Percentiles rank a stretch among this genome's conserved stretches.
These are phyloP conservation scores for Globisporangium barbulae DNA, from an alignment of 352 stramenopile genomes.

Conservation along the genomic window DNA sequence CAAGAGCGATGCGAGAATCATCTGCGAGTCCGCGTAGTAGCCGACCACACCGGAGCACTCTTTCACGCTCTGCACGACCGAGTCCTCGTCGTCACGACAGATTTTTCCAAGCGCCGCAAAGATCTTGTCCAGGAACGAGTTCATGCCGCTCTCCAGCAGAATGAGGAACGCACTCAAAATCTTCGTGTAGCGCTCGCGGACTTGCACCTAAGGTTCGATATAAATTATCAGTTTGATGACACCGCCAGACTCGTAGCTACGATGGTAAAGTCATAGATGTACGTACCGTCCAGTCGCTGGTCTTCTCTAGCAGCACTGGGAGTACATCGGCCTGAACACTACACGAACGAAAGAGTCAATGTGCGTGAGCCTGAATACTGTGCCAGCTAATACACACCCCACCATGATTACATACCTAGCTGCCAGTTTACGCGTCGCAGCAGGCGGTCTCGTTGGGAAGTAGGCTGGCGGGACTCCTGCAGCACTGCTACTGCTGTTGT, in stretches of 20 bases:
- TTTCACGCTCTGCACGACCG: conserved; percentile 59
- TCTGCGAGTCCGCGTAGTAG: conserved; percentile 65
- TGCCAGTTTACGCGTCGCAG: conserved; percentile 47
- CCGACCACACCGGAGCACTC: conserved; percentile 61
- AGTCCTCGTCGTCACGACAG: conserved; percentile 71
- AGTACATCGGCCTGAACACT: conserved; percentile 51
- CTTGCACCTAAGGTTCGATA: conserved; percentile 41
- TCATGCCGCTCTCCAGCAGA: conserved; percentile 64
- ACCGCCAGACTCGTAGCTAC: background rate
- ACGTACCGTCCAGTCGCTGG: conserved; percentile 67
- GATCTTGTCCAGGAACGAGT: conserved; percentile 68
- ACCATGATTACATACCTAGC: conserved; percentile 15
- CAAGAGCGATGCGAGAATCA: conserved; percentile 70
- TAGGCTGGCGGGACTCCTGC: conserved; percentile 31
- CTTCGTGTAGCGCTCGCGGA: conserved; percentile 66
- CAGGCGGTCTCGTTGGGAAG: conserved; percentile 45
- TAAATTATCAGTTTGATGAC: background rate
- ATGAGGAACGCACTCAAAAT: conserved; percentile 68
- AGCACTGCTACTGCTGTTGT: background rate
- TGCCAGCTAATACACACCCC: background rate
- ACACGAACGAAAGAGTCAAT: background rate
- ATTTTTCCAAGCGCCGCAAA: conserved; percentile 69
- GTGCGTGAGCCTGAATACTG: background rate
- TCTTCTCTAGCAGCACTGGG: conserved; percentile 62
- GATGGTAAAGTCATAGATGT: background rate